These are phyloP conservation scores for Trichoderma afroharzianum DNA, from an alignment of 2,329 filamentous ascomycete genomes.

Conservation along the genomic window DNA sequence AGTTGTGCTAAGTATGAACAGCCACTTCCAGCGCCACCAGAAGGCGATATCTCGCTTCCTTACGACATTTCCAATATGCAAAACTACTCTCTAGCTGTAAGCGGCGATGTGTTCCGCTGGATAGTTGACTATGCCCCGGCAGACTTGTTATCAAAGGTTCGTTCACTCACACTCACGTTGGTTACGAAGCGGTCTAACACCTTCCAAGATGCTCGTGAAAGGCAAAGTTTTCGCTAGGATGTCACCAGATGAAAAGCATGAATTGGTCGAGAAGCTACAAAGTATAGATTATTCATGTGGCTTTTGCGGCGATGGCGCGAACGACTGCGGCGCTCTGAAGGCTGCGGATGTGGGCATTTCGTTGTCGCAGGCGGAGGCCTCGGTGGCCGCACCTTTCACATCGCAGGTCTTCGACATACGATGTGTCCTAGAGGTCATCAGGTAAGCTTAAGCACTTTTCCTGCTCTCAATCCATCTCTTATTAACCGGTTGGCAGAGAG, in stretches of 20 bases:
- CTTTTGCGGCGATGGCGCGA: slow-evolving; percentile 96
- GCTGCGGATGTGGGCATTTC: slow-evolving; percentile 97
- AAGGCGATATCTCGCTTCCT: slow-evolving; percentile 77
- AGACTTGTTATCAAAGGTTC: slow-evolving; percentile 67
- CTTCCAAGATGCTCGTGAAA: slow-evolving; percentile 63
- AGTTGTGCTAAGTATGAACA: slow-evolving; percentile 31
- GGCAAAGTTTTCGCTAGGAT: slow-evolving; percentile 96
- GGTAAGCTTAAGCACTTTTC: slow-evolving; percentile 39
- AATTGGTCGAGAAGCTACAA: slow-evolving; percentile 94
- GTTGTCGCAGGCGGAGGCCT: slow-evolving; percentile 93
- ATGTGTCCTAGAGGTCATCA: slow-evolving; percentile 89
- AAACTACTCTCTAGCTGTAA: slow-evolving; percentile 86
- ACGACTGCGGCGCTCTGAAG: slow-evolving; percentile 95
- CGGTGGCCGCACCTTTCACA: slow-evolving; percentile 96
- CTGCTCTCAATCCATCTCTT: background rate
- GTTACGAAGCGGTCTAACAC: slow-evolving; percentile 43
- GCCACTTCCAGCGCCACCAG: slow-evolving; percentile 67
- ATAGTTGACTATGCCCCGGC: slow-evolving; percentile 84
- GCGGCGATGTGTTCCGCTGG: slow-evolving; percentile 94
- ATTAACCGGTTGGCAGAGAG: slow-evolving; percentile 54
- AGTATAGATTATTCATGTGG: slow-evolving; percentile 93
- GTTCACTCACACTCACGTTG: slow-evolving; percentile 24
- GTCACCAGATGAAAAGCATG: slow-evolving; percentile 98
- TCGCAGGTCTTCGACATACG: slow-evolving; percentile 94
- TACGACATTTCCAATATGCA: slow-evolving; percentile 77